Evolutionary conservation across 2,329 filamentous ascomycete genomes (phyloP), one percentile per base, ranked within the genome.

Genomic region (Rhexocercosporidium sp.): DNA sequence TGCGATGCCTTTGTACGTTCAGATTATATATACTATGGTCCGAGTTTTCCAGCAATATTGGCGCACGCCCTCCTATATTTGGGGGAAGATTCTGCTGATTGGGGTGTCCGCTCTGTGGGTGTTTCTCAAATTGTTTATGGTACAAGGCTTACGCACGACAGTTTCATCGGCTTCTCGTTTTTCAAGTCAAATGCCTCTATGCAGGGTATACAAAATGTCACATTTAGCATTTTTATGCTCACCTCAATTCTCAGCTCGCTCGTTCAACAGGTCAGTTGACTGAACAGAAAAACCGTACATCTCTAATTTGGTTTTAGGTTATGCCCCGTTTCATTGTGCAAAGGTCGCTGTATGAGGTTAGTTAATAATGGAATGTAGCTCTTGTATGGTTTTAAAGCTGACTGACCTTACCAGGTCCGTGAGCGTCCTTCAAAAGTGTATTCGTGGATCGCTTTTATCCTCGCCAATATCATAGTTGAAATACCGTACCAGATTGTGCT

Each of bases 401-500:
- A 31, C 29, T 37, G 83, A 88, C 14, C 80, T 93, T 93, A 92
- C 74, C 90, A 93, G 78, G 76, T 77, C 22, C 75, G 76, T 18
- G 76, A 78, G 59, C 71, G 75, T 1, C 76, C 75, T 22, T 76
- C 74, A 6, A 77, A 77, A 56, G 67, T 72, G 4, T 78, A 78
- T 54, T 69, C 61, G 85, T 78, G 76, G 76, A 71, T 68, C 22
- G 76, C 74, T 1, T 78, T 78, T 65, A 59, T 78, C 3, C 73
- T 76, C 3, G 73, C 75, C 16, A 77, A 77, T 51, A 92, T 97
- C 71, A 80, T 93, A 37, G 92, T 95, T 64, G 94, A 97, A 78
- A 83, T 97, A 4, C 93, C 93, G 0, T 97, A 92, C 87, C 93
- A 96, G 77, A 85, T 89, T 0, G 78, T 96, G 47, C 90, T 93